A percentile compares a stretch with the other conserved stretches of the same genome.
Evolutionary conservation across 1,284 basidiomycete genomes (phyloP).

Genomic region (Termitomyces sp.): DNA sequence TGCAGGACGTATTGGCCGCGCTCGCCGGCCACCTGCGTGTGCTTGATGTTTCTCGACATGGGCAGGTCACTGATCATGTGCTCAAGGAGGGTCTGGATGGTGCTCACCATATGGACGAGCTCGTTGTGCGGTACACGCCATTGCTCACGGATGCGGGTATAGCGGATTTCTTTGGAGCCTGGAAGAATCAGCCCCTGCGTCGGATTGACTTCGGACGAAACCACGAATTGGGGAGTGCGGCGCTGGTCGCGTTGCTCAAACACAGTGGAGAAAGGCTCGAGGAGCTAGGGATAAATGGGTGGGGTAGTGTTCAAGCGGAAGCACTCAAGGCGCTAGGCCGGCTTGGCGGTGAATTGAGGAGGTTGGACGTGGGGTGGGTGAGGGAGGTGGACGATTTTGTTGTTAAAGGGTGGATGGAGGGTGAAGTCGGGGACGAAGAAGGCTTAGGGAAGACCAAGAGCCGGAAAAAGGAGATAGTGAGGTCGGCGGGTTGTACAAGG

Average conservation of each 20-base stretch:
- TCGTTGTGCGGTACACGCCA: slow-evolving; percentile 57
- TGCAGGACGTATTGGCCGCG: slow-evolving; percentile 48
- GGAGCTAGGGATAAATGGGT: slow-evolving; percentile 73
- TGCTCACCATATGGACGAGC: slow-evolving; percentile 46
- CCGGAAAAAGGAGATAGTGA: slow-evolving; percentile 15
- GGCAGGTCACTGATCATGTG: slow-evolving; percentile 60
- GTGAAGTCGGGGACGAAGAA: slow-evolving; percentile 31
- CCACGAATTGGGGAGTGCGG: slow-evolving; percentile 47
- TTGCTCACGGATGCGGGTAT: slow-evolving; percentile 70
- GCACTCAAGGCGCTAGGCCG: slow-evolving; percentile 52
- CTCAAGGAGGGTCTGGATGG: slow-evolving; percentile 62
- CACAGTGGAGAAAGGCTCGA: slow-evolving; percentile 69
- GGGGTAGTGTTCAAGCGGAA: slow-evolving; percentile 58
- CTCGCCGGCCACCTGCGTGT: slow-evolving; percentile 37
- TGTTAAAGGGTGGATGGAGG: slow-evolving; percentile 66
- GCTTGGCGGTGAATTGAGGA: slow-evolving; percentile 45
- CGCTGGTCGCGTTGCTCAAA: slow-evolving; percentile 61
- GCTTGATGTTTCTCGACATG: slow-evolving; percentile 58
- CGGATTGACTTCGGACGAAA: slow-evolving; percentile 62
- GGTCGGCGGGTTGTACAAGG: slow-evolving; percentile 33
- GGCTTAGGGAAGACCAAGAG: neutral
- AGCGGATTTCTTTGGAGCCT: slow-evolving; percentile 58
- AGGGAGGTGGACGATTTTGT: slow-evolving; percentile 81
- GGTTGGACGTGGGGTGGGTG: slow-evolving; percentile 86
- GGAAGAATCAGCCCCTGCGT: slow-evolving; percentile 44